Evolutionary conservation across 1,139 yeast genomes (phyloP).

Genomic region (Suhomyces wounanorum): DNA sequence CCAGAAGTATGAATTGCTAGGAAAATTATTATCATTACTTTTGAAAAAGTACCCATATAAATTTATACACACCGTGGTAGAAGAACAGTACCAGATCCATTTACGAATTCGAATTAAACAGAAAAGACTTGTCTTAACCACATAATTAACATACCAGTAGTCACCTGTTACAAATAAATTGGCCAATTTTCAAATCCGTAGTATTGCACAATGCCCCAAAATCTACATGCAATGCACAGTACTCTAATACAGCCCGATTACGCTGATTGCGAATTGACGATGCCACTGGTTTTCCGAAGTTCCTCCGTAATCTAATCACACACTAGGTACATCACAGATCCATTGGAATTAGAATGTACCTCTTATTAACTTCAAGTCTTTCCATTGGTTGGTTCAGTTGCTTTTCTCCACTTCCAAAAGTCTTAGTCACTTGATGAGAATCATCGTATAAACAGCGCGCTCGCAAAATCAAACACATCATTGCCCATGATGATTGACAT

Average conservation of each 20-base stretch:
- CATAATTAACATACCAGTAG: not conserved
- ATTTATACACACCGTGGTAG: not conserved
- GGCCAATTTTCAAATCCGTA: not conserved
- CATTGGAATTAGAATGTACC: too few species aligned
- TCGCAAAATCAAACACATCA: not conserved
- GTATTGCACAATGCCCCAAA: not conserved
- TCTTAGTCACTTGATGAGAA: not conserved
- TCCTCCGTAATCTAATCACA: not conserved
- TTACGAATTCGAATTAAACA: not conserved
- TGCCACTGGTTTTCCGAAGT: not conserved
- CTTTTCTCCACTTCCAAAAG: not conserved
- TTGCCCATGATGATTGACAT: constrained; percentile 43
- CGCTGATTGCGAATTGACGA: not conserved
- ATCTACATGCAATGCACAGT: too few species aligned
- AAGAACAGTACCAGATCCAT: not conserved
- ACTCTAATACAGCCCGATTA: not conserved
- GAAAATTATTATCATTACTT: too few species aligned
- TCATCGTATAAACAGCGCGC: not conserved
- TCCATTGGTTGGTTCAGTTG: not conserved
- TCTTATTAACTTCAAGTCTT: not conserved
- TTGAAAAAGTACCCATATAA: not conserved
- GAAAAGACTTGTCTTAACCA: not conserved
- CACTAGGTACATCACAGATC: not conserved
- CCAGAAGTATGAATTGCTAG: not conserved
- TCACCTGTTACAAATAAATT: not conserved